Evolutionary conservation across 164 flowering plant species (phyloP).

Genomic region (Stephania japonica): DNA sequence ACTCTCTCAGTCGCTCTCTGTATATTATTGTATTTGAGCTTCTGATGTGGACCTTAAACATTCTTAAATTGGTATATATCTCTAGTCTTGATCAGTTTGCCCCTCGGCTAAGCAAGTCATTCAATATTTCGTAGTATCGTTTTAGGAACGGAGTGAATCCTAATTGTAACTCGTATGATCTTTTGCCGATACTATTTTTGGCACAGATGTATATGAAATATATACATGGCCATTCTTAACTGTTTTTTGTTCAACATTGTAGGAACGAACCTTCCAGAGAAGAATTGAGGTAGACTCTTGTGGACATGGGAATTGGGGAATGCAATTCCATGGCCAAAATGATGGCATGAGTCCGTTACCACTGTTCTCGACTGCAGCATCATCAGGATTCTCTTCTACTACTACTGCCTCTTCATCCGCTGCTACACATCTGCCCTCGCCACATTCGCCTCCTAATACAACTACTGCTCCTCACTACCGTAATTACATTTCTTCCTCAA

Average conservation of each 20-base stretch:
- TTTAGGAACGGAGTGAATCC: no score
- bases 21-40: background rate
- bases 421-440: slow-evolving; percentile 24
- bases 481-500: slow-evolving; percentile 14
- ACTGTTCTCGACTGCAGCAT: slow-evolving; percentile 67
- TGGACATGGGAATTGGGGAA: slow-evolving; percentile 34
- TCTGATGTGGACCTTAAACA: background rate
- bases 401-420: slow-evolving; percentile 26
- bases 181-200: no score
- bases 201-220: background rate
- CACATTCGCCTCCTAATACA: slow-evolving; percentile 17
- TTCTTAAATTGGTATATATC: background rate
- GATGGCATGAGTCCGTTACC: slow-evolving; percentile 24
- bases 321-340: slow-evolving; percentile 33
- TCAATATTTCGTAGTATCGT: background rate
- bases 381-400: slow-evolving; percentile 82
- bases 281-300: slow-evolving; percentile 21
- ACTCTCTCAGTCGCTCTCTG: background rate
- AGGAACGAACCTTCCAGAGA: slow-evolving; percentile 35
- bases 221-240: background rate
- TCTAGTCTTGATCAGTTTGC: background rate
- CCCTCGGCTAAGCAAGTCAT: background rate
- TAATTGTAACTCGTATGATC: no score
- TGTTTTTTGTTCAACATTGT: background rate
- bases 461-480: slow-evolving; percentile 12